Evolutionary conservation across 2,329 filamentous ascomycete genomes (phyloP), one percentile per base, ranked within the genome.

Genomic region (Verticillium dahliae): DNA sequence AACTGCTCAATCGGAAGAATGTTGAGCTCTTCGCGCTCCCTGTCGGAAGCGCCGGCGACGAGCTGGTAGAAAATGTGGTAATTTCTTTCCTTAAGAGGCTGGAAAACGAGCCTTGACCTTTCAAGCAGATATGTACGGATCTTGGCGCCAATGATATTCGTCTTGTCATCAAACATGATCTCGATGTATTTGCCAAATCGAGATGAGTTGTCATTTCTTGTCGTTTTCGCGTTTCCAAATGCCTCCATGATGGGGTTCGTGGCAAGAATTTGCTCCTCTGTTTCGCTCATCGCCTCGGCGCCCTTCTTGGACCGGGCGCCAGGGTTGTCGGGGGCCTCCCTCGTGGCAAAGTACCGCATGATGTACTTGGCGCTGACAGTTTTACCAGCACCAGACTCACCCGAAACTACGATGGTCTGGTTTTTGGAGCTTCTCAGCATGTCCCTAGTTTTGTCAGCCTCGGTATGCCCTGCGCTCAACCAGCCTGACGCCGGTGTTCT

Each of bases 181-280:
- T 99, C 95, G 70, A 99, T 98, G 76, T 99, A 99, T 82, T 99
- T 99, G 75, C 95, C 95, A 77, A 99, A 99, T 71, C 95, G 87
- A 52, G 95, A 99, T 55, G 95, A 99, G 79, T 99, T 99, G 79
- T 99, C 95, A 79, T 99, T 99, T 74, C 95, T 86, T 11, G 95
- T 99, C n/a, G 95, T 99, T 80, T 99, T 99, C 60, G 95, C 95
- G 80, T 99, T 99, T 74, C 95, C 95, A 73, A 99, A 99, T 38
- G 95, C 94, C 85, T 99, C 95, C 95, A 99, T 99, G 74, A 99
- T 97, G 45, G 95, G 95, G 75, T 99, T 99, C 60, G 95, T 99
- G 35, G 95, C 95, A 68, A 99, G 80, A 72, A 99, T 99, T 75
- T 96, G 93, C 80, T 99, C 94, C 78, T 99, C 95, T 1, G 95